These are phyloP conservation scores for Talaromyces stipitatus DNA, from an alignment of 495 filamentous ascomycete species.

Conservation along the genomic window DNA sequence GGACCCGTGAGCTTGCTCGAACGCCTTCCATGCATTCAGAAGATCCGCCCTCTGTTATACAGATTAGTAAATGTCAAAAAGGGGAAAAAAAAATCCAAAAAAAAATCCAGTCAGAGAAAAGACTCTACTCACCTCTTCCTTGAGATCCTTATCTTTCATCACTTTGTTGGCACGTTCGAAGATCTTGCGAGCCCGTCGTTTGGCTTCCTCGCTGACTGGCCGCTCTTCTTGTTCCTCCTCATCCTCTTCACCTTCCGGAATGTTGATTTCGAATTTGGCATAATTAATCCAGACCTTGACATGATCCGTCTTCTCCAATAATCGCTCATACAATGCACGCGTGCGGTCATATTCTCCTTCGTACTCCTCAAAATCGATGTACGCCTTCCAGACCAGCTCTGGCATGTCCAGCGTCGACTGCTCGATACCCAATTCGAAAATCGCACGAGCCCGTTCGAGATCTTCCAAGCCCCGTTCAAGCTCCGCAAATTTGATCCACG, in stretches of 20 bases:
- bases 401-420: constrained; percentile 93
- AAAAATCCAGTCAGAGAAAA: neutral
- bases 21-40: constrained; percentile 83
- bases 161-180: constrained; percentile 82
- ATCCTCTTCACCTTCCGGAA: constrained; percentile 58
- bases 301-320: constrained; percentile 88
- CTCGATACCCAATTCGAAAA: constrained; percentile 84
- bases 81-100: neutral
- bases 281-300: constrained; percentile 99
- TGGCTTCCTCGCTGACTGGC: constrained; percentile 75
- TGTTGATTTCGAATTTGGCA: constrained; percentile 92
- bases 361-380: constrained; percentile 97
- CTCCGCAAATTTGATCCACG: constrained; percentile 93
- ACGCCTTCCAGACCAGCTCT: constrained; percentile 92
- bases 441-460: constrained; percentile 74
- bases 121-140: constrained; percentile 62
- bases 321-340: constrained; percentile 78
- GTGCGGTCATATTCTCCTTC: constrained; percentile 80
- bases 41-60: constrained; percentile 62
- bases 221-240: constrained; percentile 56
- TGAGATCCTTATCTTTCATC: constrained; percentile 88
- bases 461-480: constrained; percentile 87
- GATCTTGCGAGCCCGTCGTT: constrained; percentile 68
- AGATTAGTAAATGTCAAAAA: constrained; percentile 20
- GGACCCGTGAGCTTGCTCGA: constrained; percentile 78